Base-by-base conservation (phyloP, 1,284 basidiomycete genomes). In the Trichosporon ovoides region DNA sequence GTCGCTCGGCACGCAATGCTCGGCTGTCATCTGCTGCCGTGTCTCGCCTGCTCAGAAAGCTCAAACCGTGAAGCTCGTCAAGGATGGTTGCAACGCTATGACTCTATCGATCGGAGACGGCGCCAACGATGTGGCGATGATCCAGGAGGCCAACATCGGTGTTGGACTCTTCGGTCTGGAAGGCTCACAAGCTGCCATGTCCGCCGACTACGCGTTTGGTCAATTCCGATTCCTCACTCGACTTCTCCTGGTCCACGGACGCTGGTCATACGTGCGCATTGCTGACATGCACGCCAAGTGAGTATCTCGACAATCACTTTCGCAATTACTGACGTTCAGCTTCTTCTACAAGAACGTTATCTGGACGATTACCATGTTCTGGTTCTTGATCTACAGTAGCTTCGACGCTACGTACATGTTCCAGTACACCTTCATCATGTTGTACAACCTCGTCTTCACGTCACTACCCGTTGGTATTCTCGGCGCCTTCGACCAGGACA, bases 141-240 rank as follows among this genome's bases (percentile, higher is more conserved):
- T 98, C 65, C 95, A 98, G 75, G 94, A 97, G 71, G 95, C 95
- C 35, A 95, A 98, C 75, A 87, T 96, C 66, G 95, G 95, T 6
- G 92, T 94, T 68, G 95, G 95, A 24, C 82, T 98, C 24, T 85
- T 92, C 62, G 95, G 95, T 54, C 83, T 95, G 48, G 95, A 98
- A 75, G 95, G 95, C 55, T 94, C 92, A 19, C 95, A 98, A 77
- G 95, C 95, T 22, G 93, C 94, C 46, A 98, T 98, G 93, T 96
- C 92, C 20, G 93, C 95, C 14, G 95, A 98, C 77, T 98, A 97
- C 67, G 94, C 94, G 1, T 94, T 98, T 78, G 94, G 92, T 2
- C 95, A 98, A 73, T 98, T 98, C 81, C 82, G 94, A 55, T 98
- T 88, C 81, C 77, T 98, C 59, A 95, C 92, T 1, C 91, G 93